Percentiles rank a stretch among this genome's conserved stretches.
Conservation (phyloP, 2,329 filamentous ascomycete genomes). For the Sordariomycetes sp. region DNA sequence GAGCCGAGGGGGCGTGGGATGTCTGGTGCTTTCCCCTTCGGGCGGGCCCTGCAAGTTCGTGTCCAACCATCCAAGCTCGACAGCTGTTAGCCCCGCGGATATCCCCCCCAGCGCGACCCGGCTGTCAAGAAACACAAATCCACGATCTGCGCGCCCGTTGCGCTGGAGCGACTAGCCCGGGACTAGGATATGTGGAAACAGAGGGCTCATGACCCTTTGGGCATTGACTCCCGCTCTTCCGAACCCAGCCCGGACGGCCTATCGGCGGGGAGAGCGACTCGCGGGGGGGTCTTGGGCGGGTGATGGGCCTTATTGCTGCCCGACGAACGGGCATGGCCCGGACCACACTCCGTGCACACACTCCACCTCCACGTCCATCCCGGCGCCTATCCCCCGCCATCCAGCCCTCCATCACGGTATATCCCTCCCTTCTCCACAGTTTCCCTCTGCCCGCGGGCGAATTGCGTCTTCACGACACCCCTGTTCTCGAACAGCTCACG, state of each 20-base stretch:
- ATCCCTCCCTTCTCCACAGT: too few species aligned
- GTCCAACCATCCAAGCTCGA: too few species aligned
- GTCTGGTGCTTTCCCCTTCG: not conserved
- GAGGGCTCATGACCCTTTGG: not conserved
- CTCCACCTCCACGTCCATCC: too few species aligned
- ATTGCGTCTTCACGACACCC: too few species aligned
- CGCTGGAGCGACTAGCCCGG: not conserved
- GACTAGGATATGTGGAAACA: not conserved
- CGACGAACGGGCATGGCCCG: not conserved
- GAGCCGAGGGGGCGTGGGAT: not conserved
- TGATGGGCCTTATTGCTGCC: not conserved
- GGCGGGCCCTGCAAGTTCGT: not conserved
- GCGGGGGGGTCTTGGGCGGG: not conserved
- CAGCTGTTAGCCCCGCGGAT: too few species aligned
- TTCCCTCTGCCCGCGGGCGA: too few species aligned
- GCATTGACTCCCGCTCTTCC: not conserved
- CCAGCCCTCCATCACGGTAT: too few species aligned
- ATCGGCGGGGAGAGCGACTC: not conserved
- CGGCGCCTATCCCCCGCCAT: too few species aligned
- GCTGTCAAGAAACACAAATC: not conserved
- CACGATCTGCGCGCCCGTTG: not conserved
- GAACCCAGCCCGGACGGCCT: not conserved
- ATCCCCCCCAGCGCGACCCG: too few species aligned
- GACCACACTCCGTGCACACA: too few species aligned
- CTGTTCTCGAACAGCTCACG: too few species aligned